phyloP scores from a whole-genome alignment of 805 yeast genomes.

The Jamesozyma piceae region DNA sequence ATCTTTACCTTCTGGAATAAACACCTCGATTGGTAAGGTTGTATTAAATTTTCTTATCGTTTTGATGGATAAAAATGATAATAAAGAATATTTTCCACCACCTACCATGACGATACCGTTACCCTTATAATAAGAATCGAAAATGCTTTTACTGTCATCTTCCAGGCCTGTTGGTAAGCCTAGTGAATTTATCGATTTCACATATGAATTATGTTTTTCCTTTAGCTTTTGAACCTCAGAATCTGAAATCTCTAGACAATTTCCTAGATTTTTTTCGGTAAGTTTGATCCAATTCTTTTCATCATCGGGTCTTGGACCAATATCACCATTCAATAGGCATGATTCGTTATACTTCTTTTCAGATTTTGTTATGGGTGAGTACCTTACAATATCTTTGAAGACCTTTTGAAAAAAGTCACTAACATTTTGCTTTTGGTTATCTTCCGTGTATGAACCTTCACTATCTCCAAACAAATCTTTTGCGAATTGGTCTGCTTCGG shows the following conservation, averaged over 20 bases:
- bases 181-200: conserved; percentile 6
- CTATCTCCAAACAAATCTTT: conserved; percentile 2
- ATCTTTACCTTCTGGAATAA: conserved; percentile 65
- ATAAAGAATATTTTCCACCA: conserved; percentile 64
- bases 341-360: conserved; percentile 11
- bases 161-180: conserved; percentile 10
- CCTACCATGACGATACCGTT: conserved; percentile 64
- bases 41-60: conserved; percentile 56
- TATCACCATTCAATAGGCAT: conserved; percentile 16
- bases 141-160: not conserved
- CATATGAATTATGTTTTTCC: conserved; percentile 14
- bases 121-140: conserved; percentile 31
- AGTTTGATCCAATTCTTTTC: conserved; percentile 14
- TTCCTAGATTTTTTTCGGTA: conserved; percentile 12
- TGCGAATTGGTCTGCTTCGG: conserved; percentile 1
- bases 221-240: conserved; percentile 11
- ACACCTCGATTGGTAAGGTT: conserved; percentile 68
- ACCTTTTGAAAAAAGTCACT: conserved; percentile 8
- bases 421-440: not conserved
- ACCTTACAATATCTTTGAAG: conserved; percentile 8
- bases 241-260: conserved; percentile 19
- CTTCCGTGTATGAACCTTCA: not conserved
- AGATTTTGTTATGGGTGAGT: conserved; percentile 18
- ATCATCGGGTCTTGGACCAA: conserved; percentile 17
- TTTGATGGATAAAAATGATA: conserved; percentile 45